A percentile compares a stretch with the other conserved stretches of the same genome.
phyloP scores from a whole-genome alignment of 805 yeast genomes.

The Suhomyces sp. region DNA sequence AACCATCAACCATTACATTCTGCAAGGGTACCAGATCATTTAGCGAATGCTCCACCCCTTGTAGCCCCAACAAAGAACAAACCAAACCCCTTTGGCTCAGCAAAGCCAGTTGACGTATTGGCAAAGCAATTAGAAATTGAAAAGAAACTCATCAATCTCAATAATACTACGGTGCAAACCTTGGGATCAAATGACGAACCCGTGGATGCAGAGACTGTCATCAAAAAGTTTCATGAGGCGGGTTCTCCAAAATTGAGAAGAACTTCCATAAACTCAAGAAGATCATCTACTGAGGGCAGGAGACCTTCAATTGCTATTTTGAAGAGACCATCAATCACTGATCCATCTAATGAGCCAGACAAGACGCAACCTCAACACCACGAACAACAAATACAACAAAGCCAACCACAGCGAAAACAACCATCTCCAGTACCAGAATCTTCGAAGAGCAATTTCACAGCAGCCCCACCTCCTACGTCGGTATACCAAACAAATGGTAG shows the following conservation, averaged over 20 bases:
- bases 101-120: slow-evolving; percentile 80
- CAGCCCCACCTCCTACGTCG: slow-evolving; percentile 21
- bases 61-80: slow-evolving; percentile 35
- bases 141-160: slow-evolving; percentile 82
- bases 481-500: slow-evolving; percentile 14
- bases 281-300: slow-evolving; percentile 13
- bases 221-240: slow-evolving; percentile 8
- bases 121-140: slow-evolving; percentile 57
- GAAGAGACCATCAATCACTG: slow-evolving; percentile 13
- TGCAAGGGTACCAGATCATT: slow-evolving; percentile 2
- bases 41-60: slow-evolving; percentile 9
- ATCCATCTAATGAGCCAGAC: no score
- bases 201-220: slow-evolving; percentile 44
- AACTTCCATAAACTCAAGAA: slow-evolving; percentile 8
- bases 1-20: slow-evolving; percentile 10
- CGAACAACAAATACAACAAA: slow-evolving; percentile 1
- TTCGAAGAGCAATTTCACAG: no score
- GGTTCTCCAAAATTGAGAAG: slow-evolving; percentile 10
- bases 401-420: neutral
- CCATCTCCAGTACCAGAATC: neutral
- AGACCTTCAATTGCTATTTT: slow-evolving; percentile 19
- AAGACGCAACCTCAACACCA: slow-evolving; percentile 1
- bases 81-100: slow-evolving; percentile 76
- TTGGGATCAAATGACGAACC: slow-evolving; percentile 63
- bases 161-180: slow-evolving; percentile 90